Evolutionary conservation across 352 stramenopile genomes (phyloP), one percentile per base, ranked within the genome.

Genomic region (Phytopythium boreale): DNA sequence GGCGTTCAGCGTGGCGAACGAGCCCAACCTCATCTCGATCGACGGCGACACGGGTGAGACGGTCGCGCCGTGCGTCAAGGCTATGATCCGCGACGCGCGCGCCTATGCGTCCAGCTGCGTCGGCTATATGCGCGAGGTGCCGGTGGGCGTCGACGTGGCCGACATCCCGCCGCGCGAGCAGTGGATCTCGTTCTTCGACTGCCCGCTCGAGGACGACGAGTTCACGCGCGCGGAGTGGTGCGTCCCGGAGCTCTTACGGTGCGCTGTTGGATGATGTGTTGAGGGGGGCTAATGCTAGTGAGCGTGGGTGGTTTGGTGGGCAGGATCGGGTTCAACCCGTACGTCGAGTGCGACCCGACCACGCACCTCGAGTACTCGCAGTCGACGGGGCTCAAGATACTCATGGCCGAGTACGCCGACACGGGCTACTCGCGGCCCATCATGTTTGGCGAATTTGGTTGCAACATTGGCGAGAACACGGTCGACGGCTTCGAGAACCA

Each of bases 391-490:
- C 72, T 92, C 6, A 69, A 86, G 56, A 78, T 69, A 26, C 73
- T 93, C 60, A 88, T 92, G 80, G 56, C 58, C 10, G 81, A 89
- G 52, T 93, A 90, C 63, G 61, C 59, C 0, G 31, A 61, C 12
- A 62, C 75, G 14, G 72, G 69, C 11, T 88, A 88, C 65, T 73
- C 79, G 34, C 77, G 76, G 9, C 79, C 80, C 5, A 67, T 93
- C 57, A 86, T 93, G 71, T 88, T 93, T 57, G 80, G 79, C 46
- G 84, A 93, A 65, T 93, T 86, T 57, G 84, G 84, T 8, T 93
- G 84, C 69, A 91, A 89, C 68, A 70, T 76, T 24, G 80, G 81
- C 34, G 61, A 52, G 0, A 89, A 89, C 59, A 93, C 84, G 2
- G 52, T 93, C 50, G 79, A 91, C 1, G 80, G 79, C 22, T 92